phyloP scores from a whole-genome alignment of 495 filamentous ascomycete genomes.

The Penicillium pulvis region DNA sequence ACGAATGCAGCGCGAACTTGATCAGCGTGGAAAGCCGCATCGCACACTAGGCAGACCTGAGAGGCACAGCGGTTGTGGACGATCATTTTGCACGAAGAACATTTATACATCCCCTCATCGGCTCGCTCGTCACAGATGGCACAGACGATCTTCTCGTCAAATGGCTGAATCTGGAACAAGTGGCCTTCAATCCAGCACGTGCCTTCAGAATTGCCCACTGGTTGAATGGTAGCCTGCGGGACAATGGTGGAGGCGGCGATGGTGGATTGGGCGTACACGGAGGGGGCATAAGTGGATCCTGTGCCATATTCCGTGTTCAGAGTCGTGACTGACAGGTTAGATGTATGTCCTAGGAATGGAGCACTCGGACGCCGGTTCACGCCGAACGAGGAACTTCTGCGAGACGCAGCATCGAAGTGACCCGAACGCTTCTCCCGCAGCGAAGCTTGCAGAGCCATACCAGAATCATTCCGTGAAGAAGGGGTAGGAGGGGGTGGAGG shows the following conservation, averaged over 20 bases:
- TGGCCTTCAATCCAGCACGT: slow-evolving; percentile 94
- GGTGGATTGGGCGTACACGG: slow-evolving; percentile 93
- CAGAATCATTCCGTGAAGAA: slow-evolving; percentile 86
- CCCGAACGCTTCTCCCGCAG: slow-evolving; percentile 92
- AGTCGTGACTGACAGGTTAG: slow-evolving; percentile 82
- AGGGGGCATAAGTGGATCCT: slow-evolving; percentile 86
- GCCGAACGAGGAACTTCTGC: slow-evolving; percentile 89
- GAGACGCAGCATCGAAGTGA: slow-evolving; percentile 82
- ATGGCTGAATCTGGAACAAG: slow-evolving; percentile 72
- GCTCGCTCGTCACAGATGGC: slow-evolving; percentile 86
- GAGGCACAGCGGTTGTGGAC: slow-evolving; percentile 82
- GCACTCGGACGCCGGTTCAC: slow-evolving; percentile 79
- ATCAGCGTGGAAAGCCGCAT: slow-evolving; percentile 85
- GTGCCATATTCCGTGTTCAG: slow-evolving; percentile 73
- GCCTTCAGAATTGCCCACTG: slow-evolving; percentile 81
- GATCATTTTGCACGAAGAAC: slow-evolving; percentile 71
- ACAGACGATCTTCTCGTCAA: slow-evolving; percentile 71
- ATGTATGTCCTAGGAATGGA: slow-evolving; percentile 79
- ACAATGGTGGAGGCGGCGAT: slow-evolving; percentile 98
- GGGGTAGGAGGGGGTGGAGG: slow-evolving; percentile 72
- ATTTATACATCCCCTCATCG: slow-evolving; percentile 88
- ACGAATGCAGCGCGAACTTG: slow-evolving; percentile 92
- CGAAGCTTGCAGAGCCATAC: slow-evolving; percentile 79
- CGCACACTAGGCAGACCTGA: slow-evolving; percentile 83
- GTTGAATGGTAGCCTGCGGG: slow-evolving; percentile 84